Conservation (phyloP, 441 rosid species). For the Gossypium laxum region DNA sequence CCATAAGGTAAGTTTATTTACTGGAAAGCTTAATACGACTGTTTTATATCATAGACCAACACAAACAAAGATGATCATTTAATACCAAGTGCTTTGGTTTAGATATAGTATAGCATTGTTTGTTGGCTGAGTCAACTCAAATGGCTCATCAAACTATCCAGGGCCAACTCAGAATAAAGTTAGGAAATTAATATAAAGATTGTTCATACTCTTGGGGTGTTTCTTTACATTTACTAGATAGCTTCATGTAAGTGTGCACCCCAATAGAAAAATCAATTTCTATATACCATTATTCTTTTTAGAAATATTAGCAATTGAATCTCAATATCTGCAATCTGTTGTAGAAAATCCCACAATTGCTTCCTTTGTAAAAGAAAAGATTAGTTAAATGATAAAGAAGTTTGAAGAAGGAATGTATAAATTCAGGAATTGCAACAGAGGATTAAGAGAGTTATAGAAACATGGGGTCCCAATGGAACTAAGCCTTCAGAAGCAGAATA, state of each 20-base stretch:
- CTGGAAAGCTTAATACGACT: not conserved
- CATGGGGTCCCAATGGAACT: slow-evolving; percentile 33
- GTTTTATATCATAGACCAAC: not conserved
- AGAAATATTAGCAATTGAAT: no score
- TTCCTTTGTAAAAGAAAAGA: no score
- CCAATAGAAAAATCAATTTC: not conserved
- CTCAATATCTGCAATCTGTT: no score
- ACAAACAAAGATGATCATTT: not conserved
- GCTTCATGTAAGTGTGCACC: not conserved
- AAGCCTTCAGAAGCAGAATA: slow-evolving; percentile 32
- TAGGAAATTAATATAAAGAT: not conserved
- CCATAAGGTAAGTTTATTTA: slow-evolving; percentile 36
- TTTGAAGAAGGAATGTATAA: not conserved
- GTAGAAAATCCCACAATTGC: no score
- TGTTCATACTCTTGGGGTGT: not conserved
- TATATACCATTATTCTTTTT: no score
- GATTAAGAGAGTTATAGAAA: slow-evolving; percentile 34
- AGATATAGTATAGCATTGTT: not conserved
- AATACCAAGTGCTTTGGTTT: not conserved
- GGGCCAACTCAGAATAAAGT: not conserved
- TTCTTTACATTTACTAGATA: not conserved
- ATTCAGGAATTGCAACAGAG: slow-evolving; percentile 53
- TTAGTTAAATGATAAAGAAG: not conserved
- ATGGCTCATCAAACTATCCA: not conserved
- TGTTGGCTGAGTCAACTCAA: not conserved